Base-by-base conservation (phyloP, 441 rosid species). In the Lepidium campestre region DNA sequence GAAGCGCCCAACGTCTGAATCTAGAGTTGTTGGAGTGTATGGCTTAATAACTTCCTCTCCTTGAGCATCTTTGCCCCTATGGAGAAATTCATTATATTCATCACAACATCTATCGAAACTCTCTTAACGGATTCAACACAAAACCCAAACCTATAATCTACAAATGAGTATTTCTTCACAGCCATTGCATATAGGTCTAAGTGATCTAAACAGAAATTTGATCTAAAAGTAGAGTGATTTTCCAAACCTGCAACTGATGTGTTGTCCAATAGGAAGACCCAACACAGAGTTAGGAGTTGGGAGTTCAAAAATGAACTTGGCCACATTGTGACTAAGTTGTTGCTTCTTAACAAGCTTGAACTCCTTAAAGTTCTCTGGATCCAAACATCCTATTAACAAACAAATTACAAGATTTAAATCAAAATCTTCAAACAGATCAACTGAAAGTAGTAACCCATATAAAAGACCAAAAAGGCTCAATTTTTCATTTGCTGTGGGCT, bases 221-320 rank as follows among this genome's bases (percentile, higher is more conserved):
- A 35, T 22, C 4, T 11, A 12, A 10, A 55, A 9, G 41, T 34
- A 12, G 0, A 22, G 56, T 19, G 36, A 66, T 19, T 1, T 12
- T 10, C 15, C 46, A 32, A 66, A 89, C 98, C 85, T 93, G 98
- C 98, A 93, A 66, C 96, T 93, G 67, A 93, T 87, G 63, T 93
- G 96, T 37, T 90, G 94, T 49, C 98, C 98, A 77, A 93, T 90
- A 5, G 98, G 98, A 57, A 93, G 96, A 54, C 97, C 97, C 82
- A 93, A 79, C 18, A 84, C 91, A 17, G 96, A 82, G 62, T 90
- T 85, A 68, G 94, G 74, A 1, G 82, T 65, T 15, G 96, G 93
- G 55, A 93, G 98, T 58, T 65, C 86, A 78, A 90, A 88, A 7
- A 74, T 73, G 83, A 93, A 93, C 73, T 93, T 90, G 10, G 98